Conservation (phyloP, 2,329 filamentous ascomycete genomes). For the Calycina marina region DNA sequence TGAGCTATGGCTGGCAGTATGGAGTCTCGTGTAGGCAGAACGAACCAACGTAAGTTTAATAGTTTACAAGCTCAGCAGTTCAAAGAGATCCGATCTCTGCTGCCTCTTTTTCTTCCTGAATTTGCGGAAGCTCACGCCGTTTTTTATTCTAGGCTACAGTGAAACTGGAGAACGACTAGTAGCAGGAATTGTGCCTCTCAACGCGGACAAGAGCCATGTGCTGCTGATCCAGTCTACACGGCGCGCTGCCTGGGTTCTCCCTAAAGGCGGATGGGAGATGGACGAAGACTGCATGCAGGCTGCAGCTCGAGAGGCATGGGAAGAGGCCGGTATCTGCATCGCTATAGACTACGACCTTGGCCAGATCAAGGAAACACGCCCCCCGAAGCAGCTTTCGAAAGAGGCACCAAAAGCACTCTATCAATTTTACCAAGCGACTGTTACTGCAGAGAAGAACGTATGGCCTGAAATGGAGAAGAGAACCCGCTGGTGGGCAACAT, state of each 20-base stretch:
- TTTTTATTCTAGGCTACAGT: slow-evolving; percentile 61
- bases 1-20: slow-evolving; percentile 33
- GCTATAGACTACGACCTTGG: slow-evolving; percentile 76
- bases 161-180: slow-evolving; percentile 86
- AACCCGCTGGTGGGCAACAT: slow-evolving; percentile 80
- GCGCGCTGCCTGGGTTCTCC: slow-evolving; percentile 87
- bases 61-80: slow-evolving; percentile 3
- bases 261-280: slow-evolving; percentile 94
- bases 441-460: slow-evolving; percentile 67
- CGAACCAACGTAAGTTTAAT: slow-evolving; percentile 61
- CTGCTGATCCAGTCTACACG: slow-evolving; percentile 87
- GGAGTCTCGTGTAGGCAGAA: slow-evolving; percentile 63
- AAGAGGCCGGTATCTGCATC: slow-evolving; percentile 87
- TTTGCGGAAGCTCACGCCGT: slow-evolving; percentile 18
- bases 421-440: slow-evolving; percentile 77
- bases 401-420: slow-evolving; percentile 49
- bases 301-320: slow-evolving; percentile 87
- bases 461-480: slow-evolving; percentile 96
- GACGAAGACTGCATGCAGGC: slow-evolving; percentile 82
- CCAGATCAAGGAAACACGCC: slow-evolving; percentile 68
- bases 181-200: slow-evolving; percentile 84
- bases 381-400: slow-evolving; percentile 59
- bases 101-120: too few species aligned
- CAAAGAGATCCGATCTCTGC: too few species aligned
- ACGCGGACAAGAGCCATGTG: slow-evolving; percentile 72